Base-by-base conservation (phyloP, 352 stramenopile genomes). In the Bremia lactucae region DNA sequence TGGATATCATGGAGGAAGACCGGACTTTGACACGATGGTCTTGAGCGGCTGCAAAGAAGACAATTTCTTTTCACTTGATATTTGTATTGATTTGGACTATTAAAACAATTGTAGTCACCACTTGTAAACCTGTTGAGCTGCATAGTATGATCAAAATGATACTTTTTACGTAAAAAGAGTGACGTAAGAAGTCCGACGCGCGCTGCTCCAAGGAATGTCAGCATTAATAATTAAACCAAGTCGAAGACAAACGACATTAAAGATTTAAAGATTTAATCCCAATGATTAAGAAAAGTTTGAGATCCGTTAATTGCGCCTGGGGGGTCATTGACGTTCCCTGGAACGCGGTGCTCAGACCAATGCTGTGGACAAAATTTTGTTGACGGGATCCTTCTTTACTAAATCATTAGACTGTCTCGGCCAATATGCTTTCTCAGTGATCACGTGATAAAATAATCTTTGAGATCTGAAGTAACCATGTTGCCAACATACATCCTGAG, bases 231-330 rank as follows among this genome's bases (percentile, higher is more conserved):
- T 54, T 57, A 33, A 2, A 18, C 6, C 10, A 2, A 28, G 22
- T 5, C 22, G 31, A 18, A 23, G 33, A 14, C 31, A 55, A 5
- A 9, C 8, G 3, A 37, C 1, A 21, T 4, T 40, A 1, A 3
- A 23, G 16, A 14, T 6, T 16, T 2, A 28, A 10, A 2, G 6
- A 26, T 31, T 7, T 14, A 18, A 56, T 68, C 72, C 69, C 67
- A 46, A 70, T 86, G 72, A 86, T 86, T 83, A 82, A 39, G 61
- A 62, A 83, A 86, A 85, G 72, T 86, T 86, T 86, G 72, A 86
- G 72, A 86, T 79, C 72, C 70, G 72, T 75, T 35, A 81, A 81
- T 81, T 46, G 66, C 42, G 39, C 31, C 47, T 60, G 39, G 50
- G 50, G 52, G 52, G 49, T 60, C 52, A 63, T 57, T 37, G 41